Conservation (phyloP, 495 filamentous ascomycete species). For the Penicillium paxilli region DNA sequence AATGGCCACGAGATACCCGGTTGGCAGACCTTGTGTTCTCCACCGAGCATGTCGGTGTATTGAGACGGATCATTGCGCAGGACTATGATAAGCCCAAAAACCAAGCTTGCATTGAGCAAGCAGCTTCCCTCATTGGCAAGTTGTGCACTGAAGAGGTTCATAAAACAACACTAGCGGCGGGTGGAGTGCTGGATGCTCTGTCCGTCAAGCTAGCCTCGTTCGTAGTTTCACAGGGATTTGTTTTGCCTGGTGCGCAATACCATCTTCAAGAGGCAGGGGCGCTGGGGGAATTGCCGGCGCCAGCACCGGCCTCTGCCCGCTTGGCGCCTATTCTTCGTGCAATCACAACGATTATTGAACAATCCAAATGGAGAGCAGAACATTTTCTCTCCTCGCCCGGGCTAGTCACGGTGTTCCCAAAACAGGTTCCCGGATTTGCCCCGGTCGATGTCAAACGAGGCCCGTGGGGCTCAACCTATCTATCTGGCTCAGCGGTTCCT, state of each 20-base stretch:
- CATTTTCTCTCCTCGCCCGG: constrained; percentile 77
- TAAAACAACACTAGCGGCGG: constrained; percentile 65
- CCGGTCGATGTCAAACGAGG: constrained; percentile 45
- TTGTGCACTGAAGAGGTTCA: constrained; percentile 68
- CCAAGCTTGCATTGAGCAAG: constrained; percentile 68
- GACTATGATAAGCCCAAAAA: constrained; percentile 44
- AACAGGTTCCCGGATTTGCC: constrained; percentile 41
- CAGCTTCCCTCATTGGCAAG: constrained; percentile 66
- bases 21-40: constrained; percentile 68
- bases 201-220: constrained; percentile 76
- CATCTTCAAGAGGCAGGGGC: constrained; percentile 34
- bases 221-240: constrained; percentile 64
- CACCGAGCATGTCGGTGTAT: constrained; percentile 52
- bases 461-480: constrained; percentile 47
- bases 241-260: constrained; percentile 53
- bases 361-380: constrained; percentile 75
- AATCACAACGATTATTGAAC: constrained; percentile 72
- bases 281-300: constrained; percentile 39
- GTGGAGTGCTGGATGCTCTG: constrained; percentile 76
- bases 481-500: constrained; percentile 45
- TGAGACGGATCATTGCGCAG: constrained; percentile 66
- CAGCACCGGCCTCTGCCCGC: constrained; percentile 58
- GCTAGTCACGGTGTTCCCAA: constrained; percentile 71
- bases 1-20: constrained; percentile 42
- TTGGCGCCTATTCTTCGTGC: constrained; percentile 77